Percentiles rank a stretch among this genome's conserved stretches.
Conservation (phyloP, 495 filamentous ascomycete species). For the Trypethelium eluteriae region DNA sequence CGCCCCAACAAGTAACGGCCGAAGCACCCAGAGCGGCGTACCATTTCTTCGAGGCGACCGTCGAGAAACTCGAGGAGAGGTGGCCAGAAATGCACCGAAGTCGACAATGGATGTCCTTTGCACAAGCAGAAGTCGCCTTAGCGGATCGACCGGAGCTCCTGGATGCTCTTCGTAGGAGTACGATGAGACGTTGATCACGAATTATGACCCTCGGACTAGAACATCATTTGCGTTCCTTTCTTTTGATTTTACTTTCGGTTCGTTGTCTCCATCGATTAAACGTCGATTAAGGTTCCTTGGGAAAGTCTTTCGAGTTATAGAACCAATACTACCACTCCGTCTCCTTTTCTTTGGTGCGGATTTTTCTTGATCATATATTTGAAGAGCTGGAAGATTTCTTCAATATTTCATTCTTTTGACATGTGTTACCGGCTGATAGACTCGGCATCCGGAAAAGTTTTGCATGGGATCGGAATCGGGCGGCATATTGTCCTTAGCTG, state of each 20-base stretch:
- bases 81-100: slow-evolving; percentile 96
- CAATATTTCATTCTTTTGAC: background rate
- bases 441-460: background rate
- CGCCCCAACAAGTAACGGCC: slow-evolving; percentile 49
- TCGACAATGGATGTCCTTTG: slow-evolving; percentile 80
- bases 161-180: slow-evolving; percentile 77
- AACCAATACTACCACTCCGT: background rate
- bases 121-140: slow-evolving; percentile 69
- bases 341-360: background rate
- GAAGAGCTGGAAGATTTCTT: background rate
- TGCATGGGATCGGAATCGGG: background rate
- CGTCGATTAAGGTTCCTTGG: background rate
- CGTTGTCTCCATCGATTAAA: too few relatives aligned
- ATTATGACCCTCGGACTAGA: background rate
- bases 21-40: slow-evolving; percentile 70
- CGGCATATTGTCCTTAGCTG: background rate
- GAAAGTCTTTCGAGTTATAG: background rate
- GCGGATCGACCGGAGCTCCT: slow-evolving; percentile 75
- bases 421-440: background rate
- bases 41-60: slow-evolving; percentile 80
- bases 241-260: background rate
- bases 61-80: slow-evolving; percentile 69
- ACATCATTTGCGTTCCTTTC: background rate
- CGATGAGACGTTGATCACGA: slow-evolving; percentile 43
- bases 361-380: background rate